Base-by-base conservation (phyloP, 176 grass and related monocot species). In the Musa troglodytarum region DNA sequence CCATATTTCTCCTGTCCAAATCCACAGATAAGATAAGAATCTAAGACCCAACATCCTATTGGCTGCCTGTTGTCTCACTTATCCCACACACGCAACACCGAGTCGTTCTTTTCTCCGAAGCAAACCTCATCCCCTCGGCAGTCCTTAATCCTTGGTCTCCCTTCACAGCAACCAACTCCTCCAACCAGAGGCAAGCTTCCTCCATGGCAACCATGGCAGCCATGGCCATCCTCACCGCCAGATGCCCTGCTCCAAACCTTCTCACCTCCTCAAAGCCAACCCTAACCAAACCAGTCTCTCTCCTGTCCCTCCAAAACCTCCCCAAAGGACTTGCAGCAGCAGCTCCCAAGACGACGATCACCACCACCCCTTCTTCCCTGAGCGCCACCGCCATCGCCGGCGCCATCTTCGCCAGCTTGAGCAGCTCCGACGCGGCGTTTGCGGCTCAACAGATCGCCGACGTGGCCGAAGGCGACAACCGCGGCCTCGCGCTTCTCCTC, bases 361-460 rank as follows among this genome's bases (percentile, higher is more conserved):
- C 21, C 49, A 1, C 68, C 68, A 21, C 68, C 19, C 68, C 68
- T 2, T 20, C 68, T 1, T 13, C 63, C 22, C 23, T 17, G 16
- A 49, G 26, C 43, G 68, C 68, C 9, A 15, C 68, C 34, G 25
- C 49, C 49, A 15, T 51, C 9, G 68, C 49, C 8, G 68, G 68
- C 2, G 68, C 68, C 2, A 3, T 70, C 43, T 70, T 70, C 68
- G 50, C 34, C 68, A 16, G 43, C 49, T 28, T 70, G 15, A 70
- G 68, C 43, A 10, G 20, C 68, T 70, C 68, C 68, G 68, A 70
- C 49, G 68, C 19, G 2, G 68, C 68, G 9, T 21, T 70, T 19
- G 68, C 68, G 17, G 68, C 68, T n/a, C 68, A 70, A 16, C 68
- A 52, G 68, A 49, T 70, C 17, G 68, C 49, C 17, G 43, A 50